These are phyloP conservation scores for Lanmaoa rubissima DNA, from an alignment of 768 basidiomycete genomes.

Conservation along the genomic window DNA sequence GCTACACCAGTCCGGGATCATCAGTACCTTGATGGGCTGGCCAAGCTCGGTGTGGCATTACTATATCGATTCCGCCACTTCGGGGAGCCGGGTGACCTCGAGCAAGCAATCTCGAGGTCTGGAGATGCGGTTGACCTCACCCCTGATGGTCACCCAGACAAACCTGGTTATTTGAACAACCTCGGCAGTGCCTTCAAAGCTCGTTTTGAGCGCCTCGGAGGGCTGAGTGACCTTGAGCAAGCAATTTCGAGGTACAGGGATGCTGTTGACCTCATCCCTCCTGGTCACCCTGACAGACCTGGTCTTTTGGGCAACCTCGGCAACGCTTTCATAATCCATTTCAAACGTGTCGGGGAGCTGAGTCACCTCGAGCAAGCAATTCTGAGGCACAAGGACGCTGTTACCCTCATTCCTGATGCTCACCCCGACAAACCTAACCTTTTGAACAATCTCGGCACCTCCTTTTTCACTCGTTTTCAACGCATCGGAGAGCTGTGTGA, in stretches of 20 bases:
- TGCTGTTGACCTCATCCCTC: not conserved
- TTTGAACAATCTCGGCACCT: not conserved
- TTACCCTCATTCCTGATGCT: not conserved
- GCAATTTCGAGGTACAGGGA: not conserved
- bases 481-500: not conserved
- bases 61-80: not conserved
- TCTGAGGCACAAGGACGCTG: not conserved
- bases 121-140: not conserved
- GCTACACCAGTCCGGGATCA: not conserved
- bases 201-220: conserved; percentile 2
- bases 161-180: not conserved
- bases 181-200: not conserved
- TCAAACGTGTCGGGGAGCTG: not conserved
- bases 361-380: conserved; percentile 4
- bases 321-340: not conserved
- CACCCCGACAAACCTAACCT: not conserved
- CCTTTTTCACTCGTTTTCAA: not conserved
- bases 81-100: not conserved
- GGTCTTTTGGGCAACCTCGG: not conserved
- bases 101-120: not conserved
- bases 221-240: not conserved
- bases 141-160: not conserved
- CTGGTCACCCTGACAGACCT: not conserved
- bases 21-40: not conserved
- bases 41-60: conserved; percentile 1